Base-by-base conservation (phyloP, 73 alveolate genomes). In the Strombidium stylifer region DNA sequence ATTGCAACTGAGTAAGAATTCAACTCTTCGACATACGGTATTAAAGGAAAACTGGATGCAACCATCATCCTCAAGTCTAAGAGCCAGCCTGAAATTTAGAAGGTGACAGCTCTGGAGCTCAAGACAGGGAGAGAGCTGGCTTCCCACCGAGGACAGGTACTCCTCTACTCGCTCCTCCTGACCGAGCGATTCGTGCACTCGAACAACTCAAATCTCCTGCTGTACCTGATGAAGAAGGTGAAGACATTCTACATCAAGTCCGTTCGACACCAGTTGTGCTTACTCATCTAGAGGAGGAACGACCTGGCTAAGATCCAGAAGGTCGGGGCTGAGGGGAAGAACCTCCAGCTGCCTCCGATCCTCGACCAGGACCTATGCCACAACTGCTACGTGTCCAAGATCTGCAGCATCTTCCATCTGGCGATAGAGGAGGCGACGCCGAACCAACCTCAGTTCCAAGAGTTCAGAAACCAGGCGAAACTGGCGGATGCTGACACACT, bases 31-130 rank as follows among this genome's bases (percentile, higher is more conserved):
- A 39, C 34, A 1, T 69, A 18, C 36, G 83, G 83, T 3, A 52
- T 69, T n/a, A 69, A 59, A 39, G 83, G 83, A n/a, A 69, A 69
- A 41, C 8, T 69, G 10, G 83, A 69, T 36, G 55, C 73, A 3
- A 55, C 69, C 23, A 45, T 69, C 10, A 39, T 24, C n/a, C 1
- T 34, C 2, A 69, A 55, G 32, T 26, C 53, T 21, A 3, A 16
- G 12, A 32, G n/a, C 18, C 48, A 21, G 11, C 51, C 73, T 3
- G 65, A 54, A 1, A 30, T 20, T n/a, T 24, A 52, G n/a, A 35
- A 21, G 12, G 27, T 51, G 19, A 35, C 76, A 1, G 83, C 72
- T 23, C 44, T 69, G 1, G 83, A 69, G 26, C 53, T 69, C 2
- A 69, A 69, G 56, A 69, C 83, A 12, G 73, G 83, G n/a, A 55